Conservation (phyloP, 768 basidiomycete genomes). For the Calocera cornea region DNA sequence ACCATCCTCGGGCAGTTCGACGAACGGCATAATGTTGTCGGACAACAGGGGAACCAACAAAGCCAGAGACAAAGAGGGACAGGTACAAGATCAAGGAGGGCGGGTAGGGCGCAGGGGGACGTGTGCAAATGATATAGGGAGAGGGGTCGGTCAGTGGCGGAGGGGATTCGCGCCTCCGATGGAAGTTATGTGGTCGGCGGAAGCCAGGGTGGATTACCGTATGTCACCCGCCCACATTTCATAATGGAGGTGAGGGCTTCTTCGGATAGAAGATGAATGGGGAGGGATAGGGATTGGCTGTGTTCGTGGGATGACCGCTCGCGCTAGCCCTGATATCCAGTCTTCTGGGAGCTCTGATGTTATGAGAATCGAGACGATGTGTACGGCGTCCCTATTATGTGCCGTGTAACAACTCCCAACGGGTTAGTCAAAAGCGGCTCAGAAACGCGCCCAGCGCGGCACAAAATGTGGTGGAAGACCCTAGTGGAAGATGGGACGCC, state of each 20-base stretch:
- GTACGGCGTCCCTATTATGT: not conserved
- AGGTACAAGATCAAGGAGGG: not conserved
- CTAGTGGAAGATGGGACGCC: not conserved
- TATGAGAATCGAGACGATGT: too few relatives aligned
- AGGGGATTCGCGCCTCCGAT: not conserved
- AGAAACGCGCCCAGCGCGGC: not conserved
- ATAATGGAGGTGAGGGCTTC: too few relatives aligned
- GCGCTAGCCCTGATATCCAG: too few relatives aligned
- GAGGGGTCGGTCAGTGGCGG: not conserved
- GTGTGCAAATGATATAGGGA: not conserved
- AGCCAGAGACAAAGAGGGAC: not conserved
- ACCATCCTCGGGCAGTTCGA: constrained; percentile 5
- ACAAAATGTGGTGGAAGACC: not conserved
- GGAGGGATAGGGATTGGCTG: too few relatives aligned
- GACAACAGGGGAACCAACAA: not conserved
- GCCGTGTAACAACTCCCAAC: not conserved
- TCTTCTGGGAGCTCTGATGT: too few relatives aligned
- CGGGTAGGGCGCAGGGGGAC: not conserved
- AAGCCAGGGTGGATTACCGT: too few relatives aligned
- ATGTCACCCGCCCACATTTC: too few relatives aligned
- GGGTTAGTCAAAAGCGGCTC: not conserved
- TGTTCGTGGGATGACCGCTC: too few relatives aligned
- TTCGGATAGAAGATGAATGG: too few relatives aligned
- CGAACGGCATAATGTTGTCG: constrained; percentile 4
- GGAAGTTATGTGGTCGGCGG: too few relatives aligned